phyloP scores from a whole-genome alignment of 495 filamentous ascomycete genomes.

The Tuber melanosporum region DNA sequence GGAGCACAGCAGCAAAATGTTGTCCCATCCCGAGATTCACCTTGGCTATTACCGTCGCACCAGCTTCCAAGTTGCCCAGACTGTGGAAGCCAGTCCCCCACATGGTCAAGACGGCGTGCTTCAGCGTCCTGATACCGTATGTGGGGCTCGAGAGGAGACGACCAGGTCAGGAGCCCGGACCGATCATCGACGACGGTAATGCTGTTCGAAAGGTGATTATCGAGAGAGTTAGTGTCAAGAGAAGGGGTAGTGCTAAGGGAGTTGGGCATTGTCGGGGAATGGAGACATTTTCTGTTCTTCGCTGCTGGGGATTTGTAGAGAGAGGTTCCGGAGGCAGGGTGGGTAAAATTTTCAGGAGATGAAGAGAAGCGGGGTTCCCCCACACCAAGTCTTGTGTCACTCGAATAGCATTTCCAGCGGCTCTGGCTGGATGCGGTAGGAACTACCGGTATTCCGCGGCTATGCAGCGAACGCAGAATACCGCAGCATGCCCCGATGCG shows the following conservation, averaged over 20 bases:
- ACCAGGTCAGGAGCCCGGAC: background rate
- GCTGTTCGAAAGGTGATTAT: background rate
- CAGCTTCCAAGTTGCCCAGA: background rate
- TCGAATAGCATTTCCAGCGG: background rate
- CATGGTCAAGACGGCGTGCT: background rate
- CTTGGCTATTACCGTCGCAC: background rate
- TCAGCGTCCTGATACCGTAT: background rate
- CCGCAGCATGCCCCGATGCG: background rate
- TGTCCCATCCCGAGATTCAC: background rate
- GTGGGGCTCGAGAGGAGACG: background rate
- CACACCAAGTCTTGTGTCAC: background rate
- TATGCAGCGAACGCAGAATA: background rate
- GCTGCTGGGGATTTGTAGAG: background rate
- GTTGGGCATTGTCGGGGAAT: background rate
- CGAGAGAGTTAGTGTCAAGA: background rate
- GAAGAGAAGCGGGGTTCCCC: background rate
- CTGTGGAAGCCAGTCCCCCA: background rate
- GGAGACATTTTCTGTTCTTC: background rate
- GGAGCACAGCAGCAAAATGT: background rate
- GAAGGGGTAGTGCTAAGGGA: background rate
- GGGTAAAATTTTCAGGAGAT: background rate
- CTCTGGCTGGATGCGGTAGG: background rate
- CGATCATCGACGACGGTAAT: background rate
- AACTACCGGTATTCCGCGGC: background rate
- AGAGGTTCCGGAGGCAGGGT: background rate